These are phyloP conservation scores for Xylariaceae sp. DNA, from an alignment of 2,329 filamentous ascomycete genomes.

Conservation along the genomic window DNA sequence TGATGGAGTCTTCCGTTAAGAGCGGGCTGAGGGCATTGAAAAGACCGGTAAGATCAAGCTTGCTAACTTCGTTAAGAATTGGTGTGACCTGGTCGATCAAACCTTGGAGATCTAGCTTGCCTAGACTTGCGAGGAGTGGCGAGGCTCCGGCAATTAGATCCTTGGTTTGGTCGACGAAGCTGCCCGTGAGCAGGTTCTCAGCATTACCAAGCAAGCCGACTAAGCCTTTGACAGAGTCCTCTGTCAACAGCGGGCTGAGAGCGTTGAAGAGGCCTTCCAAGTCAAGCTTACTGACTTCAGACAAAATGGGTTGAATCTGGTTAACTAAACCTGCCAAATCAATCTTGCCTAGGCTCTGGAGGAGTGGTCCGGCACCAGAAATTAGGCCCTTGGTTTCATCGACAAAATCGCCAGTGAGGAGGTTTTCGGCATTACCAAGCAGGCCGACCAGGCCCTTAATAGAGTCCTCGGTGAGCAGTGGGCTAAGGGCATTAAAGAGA, in stretches of 20 bases:
- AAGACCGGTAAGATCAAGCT: slow-evolving; percentile 40
- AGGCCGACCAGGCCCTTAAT: slow-evolving; percentile 42
- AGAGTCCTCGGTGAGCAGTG: slow-evolving; percentile 41
- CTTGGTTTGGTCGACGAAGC: slow-evolving; percentile 37
- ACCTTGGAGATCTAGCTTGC: slow-evolving; percentile 41
- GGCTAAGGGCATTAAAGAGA: slow-evolving; percentile 42
- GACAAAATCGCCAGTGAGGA: slow-evolving; percentile 44
- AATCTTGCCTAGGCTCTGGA: slow-evolving; percentile 41
- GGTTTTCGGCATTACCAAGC: slow-evolving; percentile 44
- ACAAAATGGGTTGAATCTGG: slow-evolving; percentile 36
- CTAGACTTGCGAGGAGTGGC: slow-evolving; percentile 33
- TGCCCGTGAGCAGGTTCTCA: slow-evolving; percentile 35
- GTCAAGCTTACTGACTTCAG: slow-evolving; percentile 42
- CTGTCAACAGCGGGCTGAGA: slow-evolving; percentile 43
- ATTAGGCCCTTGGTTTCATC: slow-evolving; percentile 33
- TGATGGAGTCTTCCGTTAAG: slow-evolving; percentile 41
- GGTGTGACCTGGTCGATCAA: slow-evolving; percentile 39
- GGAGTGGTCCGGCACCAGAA: slow-evolving; percentile 37
- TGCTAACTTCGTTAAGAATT: slow-evolving; percentile 39
- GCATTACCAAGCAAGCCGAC: slow-evolving; percentile 40
- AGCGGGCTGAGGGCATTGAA: slow-evolving; percentile 44
- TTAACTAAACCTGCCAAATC: slow-evolving; percentile 40
- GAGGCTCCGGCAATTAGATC: slow-evolving; percentile 35
- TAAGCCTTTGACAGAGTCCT: slow-evolving; percentile 40
- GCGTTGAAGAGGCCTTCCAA: slow-evolving; percentile 43